Conservation (phyloP, 1,139 yeast species). For the Arxiozyma bovina region DNA sequence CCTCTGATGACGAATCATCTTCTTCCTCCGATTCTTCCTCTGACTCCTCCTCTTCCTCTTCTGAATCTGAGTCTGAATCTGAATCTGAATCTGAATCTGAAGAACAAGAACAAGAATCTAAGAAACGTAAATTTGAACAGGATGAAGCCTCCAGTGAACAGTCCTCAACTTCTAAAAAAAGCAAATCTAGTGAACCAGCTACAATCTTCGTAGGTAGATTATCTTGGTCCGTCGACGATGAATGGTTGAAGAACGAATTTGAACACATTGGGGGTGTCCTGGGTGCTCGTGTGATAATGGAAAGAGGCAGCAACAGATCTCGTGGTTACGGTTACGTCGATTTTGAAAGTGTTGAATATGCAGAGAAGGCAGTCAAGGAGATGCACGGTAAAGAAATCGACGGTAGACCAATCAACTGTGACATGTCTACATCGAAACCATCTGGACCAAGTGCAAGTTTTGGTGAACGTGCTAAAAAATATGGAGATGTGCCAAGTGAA, state of each 20-base stretch:
- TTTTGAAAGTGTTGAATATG: conserved; percentile 64
- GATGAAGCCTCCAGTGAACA: conserved; percentile 16
- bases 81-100: conserved; percentile 18
- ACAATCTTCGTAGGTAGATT: conserved; percentile 94
- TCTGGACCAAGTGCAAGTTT: conserved; percentile 36
- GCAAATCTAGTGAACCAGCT: conserved; percentile 52
- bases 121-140: conserved; percentile 35
- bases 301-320: conserved; percentile 85
- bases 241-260: conserved; percentile 82
- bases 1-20: not conserved
- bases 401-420: conserved; percentile 93
- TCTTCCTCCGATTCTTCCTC: conserved; percentile 2
- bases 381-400: conserved; percentile 91
- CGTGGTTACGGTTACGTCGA: conserved; percentile 99
- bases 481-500: conserved; percentile 80
- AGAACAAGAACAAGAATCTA: conserved; percentile 21
- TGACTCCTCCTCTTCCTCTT: conserved; percentile 10
- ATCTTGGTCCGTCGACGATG: conserved; percentile 95
- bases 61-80: conserved; percentile 12
- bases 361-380: conserved; percentile 81
- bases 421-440: conserved; percentile 82
- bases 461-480: conserved; percentile 73
- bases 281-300: conserved; percentile 87
- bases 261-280: conserved; percentile 73
- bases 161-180: conserved; percentile 34